These are phyloP conservation scores for Diaporthe aspalathi DNA, from an alignment of 2,329 filamentous ascomycete genomes.

Conservation along the genomic window DNA sequence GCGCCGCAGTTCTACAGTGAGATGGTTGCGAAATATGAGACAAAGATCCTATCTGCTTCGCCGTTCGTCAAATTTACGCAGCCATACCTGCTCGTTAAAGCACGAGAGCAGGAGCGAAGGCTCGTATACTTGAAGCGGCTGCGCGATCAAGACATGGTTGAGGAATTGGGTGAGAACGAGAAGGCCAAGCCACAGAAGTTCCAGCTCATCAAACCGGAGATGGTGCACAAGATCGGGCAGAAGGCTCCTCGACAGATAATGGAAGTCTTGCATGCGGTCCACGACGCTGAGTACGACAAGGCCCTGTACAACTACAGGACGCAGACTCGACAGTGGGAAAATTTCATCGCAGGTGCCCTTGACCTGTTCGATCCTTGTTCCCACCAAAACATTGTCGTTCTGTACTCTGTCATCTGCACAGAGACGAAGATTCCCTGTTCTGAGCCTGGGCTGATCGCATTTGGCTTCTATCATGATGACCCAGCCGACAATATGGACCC, in stretches of 20 bases:
- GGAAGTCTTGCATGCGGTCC: slow-evolving; percentile 93
- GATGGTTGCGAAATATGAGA: slow-evolving; percentile 92
- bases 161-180: slow-evolving; percentile 68
- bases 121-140: slow-evolving; percentile 85
- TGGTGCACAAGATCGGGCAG: slow-evolving; percentile 87
- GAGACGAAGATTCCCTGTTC: slow-evolving; percentile 92
- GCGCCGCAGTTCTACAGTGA: slow-evolving; percentile 95
- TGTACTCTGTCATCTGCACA: slow-evolving; percentile 95
- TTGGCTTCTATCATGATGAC: slow-evolving; percentile 92
- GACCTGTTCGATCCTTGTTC: slow-evolving; percentile 94
- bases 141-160: slow-evolving; percentile 77
- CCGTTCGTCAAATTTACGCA: slow-evolving; percentile 96
- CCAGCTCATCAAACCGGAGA: slow-evolving; percentile 91
- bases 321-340: slow-evolving; percentile 96
- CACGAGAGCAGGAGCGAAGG: slow-evolving; percentile 88
- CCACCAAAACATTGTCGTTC: slow-evolving; percentile 94
- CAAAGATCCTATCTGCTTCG: slow-evolving; percentile 92
- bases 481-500: slow-evolving; percentile 74
- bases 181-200: slow-evolving; percentile 78
- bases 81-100: slow-evolving; percentile 91
- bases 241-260: slow-evolving; percentile 87
- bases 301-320: slow-evolving; percentile 93
- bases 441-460: slow-evolving; percentile 88
- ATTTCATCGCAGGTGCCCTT: slow-evolving; percentile 87
- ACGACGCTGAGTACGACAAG: slow-evolving; percentile 97